Base-by-base conservation (phyloP, 169 alveolate genomes). In the Neospora caninum region DNA sequence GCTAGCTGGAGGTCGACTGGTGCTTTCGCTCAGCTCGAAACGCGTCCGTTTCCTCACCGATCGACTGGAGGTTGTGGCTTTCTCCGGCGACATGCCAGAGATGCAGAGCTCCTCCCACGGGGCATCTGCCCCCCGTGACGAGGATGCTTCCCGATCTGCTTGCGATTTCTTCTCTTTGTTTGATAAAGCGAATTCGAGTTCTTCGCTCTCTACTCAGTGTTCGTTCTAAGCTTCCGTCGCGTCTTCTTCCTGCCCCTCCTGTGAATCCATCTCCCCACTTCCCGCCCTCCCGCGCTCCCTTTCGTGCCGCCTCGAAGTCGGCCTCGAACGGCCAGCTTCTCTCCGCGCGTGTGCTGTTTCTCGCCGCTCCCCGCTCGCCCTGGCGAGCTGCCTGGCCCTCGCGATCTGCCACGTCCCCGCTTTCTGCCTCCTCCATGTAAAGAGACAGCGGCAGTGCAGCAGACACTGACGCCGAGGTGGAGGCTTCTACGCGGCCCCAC, bases 111-210 rank as follows among this genome's bases (percentile, higher is more conserved):
- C 94, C 94, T 22, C 94, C 94, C 27, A 92, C 88, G 54, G 92
- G 58, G 18, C 94, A 92, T 0, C 92, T 88, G 88, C 94, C 94
- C 22, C 94, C 94, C 0, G 88, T 42, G n/a, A 84, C 92, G 54
- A 92, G n/a, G 54, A 82, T 34, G n/a, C 45, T 78, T 38, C 86
- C 86, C 20, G 4, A 38, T 20, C 22, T 16, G 7, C 43, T n/a
- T 16, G 86, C 86, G 49, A n/a, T 22, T 36, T 78, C 86, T 78
- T 78, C 86, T 78, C 42, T n/a, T 43, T 22, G 4, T 64, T 7
- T 29, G 4, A 0, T 64, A 22, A 64, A 29, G 31, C 73, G 73
- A 16, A 64, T 64, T 16, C 4, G 4, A 13, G 4, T 64, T 4
- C 34, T 6, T 64, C 73, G 73, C 73, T 16, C 73, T 64, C 73